Conservation (phyloP, 2,329 filamentous ascomycete genomes). For the Penicillium sp. region DNA sequence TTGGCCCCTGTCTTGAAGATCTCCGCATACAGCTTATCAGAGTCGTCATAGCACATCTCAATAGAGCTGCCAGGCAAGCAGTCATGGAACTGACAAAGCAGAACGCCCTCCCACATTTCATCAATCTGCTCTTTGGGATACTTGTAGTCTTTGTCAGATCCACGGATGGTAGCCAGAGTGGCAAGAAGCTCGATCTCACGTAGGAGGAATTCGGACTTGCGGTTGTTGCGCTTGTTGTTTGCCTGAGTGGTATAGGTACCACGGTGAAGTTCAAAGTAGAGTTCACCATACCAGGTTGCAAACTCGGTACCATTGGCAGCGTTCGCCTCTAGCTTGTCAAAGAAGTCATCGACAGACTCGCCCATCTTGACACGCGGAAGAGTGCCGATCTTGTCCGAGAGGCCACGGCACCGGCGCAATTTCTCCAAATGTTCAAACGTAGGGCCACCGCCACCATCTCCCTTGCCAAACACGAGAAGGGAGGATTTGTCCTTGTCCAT, state of each 20-base stretch:
- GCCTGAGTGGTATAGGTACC: conserved; percentile 97
- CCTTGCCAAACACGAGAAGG: conserved; percentile 91
- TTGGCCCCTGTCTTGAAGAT: conserved; percentile 74
- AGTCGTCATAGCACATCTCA: conserved; percentile 98
- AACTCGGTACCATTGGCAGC: conserved; percentile 64
- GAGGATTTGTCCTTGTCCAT: conserved; percentile 90
- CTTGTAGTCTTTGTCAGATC: conserved; percentile 62
- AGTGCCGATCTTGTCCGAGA: conserved; percentile 80
- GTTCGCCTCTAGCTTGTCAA: conserved; percentile 78
- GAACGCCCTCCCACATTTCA: conserved; percentile 87
- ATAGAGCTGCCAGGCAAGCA: conserved; percentile 93
- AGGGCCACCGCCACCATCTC: conserved; percentile 91
- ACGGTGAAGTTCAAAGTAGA: conserved; percentile 96
- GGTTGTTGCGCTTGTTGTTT: conserved; percentile 95
- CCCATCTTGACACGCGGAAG: conserved; percentile 88
- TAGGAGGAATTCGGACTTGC: conserved; percentile 77
- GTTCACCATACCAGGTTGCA: conserved; percentile 94
- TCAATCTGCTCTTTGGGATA: conserved; percentile 96
- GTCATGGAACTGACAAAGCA: conserved; percentile 97
- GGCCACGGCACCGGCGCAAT: conserved; percentile 82
- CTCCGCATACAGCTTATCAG: conserved; percentile 80
- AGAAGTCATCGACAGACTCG: conserved; percentile 89
- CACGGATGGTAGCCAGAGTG: conserved; percentile 74
- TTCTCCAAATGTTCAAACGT: conserved; percentile 95
- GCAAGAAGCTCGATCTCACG: conserved; percentile 85